Evolutionary conservation across 2,329 filamentous ascomycete genomes (phyloP), one percentile per base, ranked within the genome.

Genomic region (Emergomyces orientalis): DNA sequence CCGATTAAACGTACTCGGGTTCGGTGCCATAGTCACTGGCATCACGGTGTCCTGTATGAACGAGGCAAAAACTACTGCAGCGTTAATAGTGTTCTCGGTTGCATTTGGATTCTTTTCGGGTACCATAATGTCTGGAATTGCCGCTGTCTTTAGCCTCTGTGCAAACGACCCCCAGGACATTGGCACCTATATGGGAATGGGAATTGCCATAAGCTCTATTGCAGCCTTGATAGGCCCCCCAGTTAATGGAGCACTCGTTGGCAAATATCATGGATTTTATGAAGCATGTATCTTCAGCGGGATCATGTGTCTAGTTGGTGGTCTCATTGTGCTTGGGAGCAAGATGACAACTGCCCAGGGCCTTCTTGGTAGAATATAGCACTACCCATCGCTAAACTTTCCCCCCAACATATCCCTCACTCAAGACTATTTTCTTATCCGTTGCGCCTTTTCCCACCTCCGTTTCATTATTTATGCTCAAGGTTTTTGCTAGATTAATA

Each of bases 211-310:
- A 1, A 70, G 73, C 5, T 75, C 76, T 0, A 59, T 84, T 39
- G 80, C 76, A 0, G 75, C 74, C 3, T 67, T 86, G 41, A 74
- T 82, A 3, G 82, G 80, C 0, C 78, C 78, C 14, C 80, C 81
- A 0, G 72, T 80, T 54, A 78, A 76, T 59, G 80, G 80, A 2
- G 76, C 73, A 0, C 70, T 82, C 52, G 68, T 84, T 3, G 71
- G 75, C 2, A 67, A 60, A 11, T 81, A 79, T 62, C 74, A 70
- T 1, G 73, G 74, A 0, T 80, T 75, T 63, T 63, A 67, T 1
- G 63, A 78, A 64, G 71, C 73, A 0, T 72, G 74, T 0, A 70
- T 76, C 1, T 76, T 78, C 55, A 77, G 73, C 60, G 75, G 75
- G 1, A 62, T 37, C n/a, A 54, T 63, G 59, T 62, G 62, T 57